Evolutionary conservation across 805 yeast species (phyloP).

Genomic region (Priceomyces melissophilus): DNA sequence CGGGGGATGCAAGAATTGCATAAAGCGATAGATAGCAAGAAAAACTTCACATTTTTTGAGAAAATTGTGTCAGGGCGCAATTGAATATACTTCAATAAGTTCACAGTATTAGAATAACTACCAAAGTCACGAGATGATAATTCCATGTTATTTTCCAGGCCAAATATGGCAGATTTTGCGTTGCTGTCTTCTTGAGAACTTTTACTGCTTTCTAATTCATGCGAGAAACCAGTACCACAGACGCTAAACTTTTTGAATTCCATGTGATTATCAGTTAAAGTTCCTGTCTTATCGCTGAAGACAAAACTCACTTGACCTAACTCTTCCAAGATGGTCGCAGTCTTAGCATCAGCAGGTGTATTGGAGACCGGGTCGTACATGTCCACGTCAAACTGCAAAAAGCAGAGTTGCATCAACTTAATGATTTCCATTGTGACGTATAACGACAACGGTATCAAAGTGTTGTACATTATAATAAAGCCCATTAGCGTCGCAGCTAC

Average conservation of each 20-base stretch:
- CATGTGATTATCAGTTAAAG: slow-evolving; percentile 93
- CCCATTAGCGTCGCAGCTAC: slow-evolving; percentile 91
- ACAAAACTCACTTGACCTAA: slow-evolving; percentile 94
- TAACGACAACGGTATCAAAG: slow-evolving; percentile 89
- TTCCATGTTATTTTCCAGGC: slow-evolving; percentile 38
- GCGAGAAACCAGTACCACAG: slow-evolving; percentile 87
- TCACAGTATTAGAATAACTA: slow-evolving; percentile 48
- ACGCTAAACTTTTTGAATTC: slow-evolving; percentile 83
- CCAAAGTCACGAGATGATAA: slow-evolving; percentile 48
- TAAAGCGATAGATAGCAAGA: slow-evolving; percentile 74
- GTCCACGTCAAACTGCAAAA: slow-evolving; percentile 88
- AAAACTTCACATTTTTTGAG: slow-evolving; percentile 71
- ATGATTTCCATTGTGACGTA: slow-evolving; percentile 97
- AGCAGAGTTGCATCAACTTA: slow-evolving; percentile 77
- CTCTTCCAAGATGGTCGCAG: slow-evolving; percentile 94
- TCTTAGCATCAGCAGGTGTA: slow-evolving; percentile 92
- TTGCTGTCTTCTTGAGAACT: slow-evolving; percentile 1
- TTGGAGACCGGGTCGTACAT: slow-evolving; percentile 84
- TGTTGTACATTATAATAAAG: slow-evolving; percentile 94
- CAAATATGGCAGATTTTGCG: slow-evolving; percentile 19
- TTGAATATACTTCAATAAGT: slow-evolving; percentile 68
- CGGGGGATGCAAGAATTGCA: slow-evolving; percentile 91
- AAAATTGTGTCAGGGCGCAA: slow-evolving; percentile 65
- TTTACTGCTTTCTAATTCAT: slow-evolving; percentile 50
- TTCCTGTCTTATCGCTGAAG: slow-evolving; percentile 96